Conservation (phyloP, 768 basidiomycete genomes). For the Kwoniella sp. region DNA sequence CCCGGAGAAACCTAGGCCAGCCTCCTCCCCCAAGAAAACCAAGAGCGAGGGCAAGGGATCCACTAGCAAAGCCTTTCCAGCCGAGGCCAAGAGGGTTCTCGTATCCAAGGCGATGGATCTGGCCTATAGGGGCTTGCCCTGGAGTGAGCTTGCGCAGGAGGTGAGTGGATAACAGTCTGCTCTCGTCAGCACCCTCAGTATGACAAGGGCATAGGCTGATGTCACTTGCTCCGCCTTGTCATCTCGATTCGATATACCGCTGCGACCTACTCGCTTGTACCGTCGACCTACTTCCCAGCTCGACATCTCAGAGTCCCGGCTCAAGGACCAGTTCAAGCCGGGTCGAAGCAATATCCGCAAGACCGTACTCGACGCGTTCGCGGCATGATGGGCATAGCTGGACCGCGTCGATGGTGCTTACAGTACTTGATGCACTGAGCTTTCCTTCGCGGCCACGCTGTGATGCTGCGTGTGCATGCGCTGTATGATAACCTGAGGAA, state of each 20-base stretch:
- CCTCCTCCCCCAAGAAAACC: background rate
- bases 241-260: too few species aligned
- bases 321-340: constrained; percentile 17
- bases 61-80: background rate
- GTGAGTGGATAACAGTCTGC: background rate
- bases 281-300: background rate
- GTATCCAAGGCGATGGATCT: constrained; percentile 11
- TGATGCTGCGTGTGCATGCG: too few species aligned
- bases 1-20: background rate
- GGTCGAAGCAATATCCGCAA: constrained; percentile 8
- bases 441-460: too few species aligned
- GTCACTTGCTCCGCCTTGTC: too few species aligned
- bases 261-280: too few species aligned
- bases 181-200: background rate
- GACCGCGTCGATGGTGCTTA: too few species aligned
- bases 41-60: background rate
- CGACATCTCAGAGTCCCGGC: constrained; percentile 10
- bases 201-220: too few species aligned
- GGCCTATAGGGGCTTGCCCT: constrained; percentile 9
- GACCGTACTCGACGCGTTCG: background rate
- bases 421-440: too few species aligned
- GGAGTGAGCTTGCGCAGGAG: constrained; percentile 7
- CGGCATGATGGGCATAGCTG: too few species aligned
- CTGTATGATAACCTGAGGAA: too few species aligned
- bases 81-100: constrained; percentile 1